A percentile compares a stretch with the other conserved stretches of the same genome.
phyloP scores from a whole-genome alignment of 805 yeast genomes.

The Kluyveromyces wickerhamii region DNA sequence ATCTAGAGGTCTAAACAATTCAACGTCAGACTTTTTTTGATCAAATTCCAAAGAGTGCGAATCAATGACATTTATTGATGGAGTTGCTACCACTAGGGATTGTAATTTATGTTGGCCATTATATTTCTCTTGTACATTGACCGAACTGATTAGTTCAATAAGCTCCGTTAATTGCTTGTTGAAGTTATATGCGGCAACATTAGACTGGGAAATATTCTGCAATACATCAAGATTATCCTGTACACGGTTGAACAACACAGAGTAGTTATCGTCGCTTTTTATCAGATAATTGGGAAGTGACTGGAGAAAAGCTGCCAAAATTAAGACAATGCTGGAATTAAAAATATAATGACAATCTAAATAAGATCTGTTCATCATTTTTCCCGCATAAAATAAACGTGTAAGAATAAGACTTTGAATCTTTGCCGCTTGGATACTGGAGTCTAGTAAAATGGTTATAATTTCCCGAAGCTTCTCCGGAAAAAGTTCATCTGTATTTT shows the following conservation, averaged over 20 bases:
- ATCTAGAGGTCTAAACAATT: conserved; percentile 10
- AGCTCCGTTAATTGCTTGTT: conserved; percentile 14
- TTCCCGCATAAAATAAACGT: conserved; percentile 12
- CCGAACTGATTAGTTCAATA: conserved; percentile 13
- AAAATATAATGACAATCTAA: conserved; percentile 17
- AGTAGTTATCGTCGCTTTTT: conserved; percentile 8
- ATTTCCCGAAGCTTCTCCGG: conserved; percentile 7
- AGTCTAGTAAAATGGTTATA: conserved; percentile 12
- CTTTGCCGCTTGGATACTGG: conserved; percentile 16
- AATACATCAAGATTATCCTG: conserved; percentile 11
- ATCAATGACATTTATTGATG: neutral
- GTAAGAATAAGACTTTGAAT: conserved; percentile 14
- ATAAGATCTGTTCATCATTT: conserved; percentile 14
- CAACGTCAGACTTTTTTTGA: conserved; percentile 7
- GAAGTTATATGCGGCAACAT: conserved; percentile 13
- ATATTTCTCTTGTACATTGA: conserved; percentile 7
- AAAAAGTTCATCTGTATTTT: conserved; percentile 8
- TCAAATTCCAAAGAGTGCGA: neutral
- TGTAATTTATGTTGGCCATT: too few species aligned
- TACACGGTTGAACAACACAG: conserved; percentile 10
- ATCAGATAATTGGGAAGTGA: conserved; percentile 9
- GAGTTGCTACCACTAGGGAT: too few species aligned
- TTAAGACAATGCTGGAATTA: conserved; percentile 13
- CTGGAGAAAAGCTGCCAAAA: conserved; percentile 13
- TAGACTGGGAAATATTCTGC: conserved; percentile 13